phyloP scores from a whole-genome alignment of 1,284 basidiomycete species.

The Ustilago hordei region DNA sequence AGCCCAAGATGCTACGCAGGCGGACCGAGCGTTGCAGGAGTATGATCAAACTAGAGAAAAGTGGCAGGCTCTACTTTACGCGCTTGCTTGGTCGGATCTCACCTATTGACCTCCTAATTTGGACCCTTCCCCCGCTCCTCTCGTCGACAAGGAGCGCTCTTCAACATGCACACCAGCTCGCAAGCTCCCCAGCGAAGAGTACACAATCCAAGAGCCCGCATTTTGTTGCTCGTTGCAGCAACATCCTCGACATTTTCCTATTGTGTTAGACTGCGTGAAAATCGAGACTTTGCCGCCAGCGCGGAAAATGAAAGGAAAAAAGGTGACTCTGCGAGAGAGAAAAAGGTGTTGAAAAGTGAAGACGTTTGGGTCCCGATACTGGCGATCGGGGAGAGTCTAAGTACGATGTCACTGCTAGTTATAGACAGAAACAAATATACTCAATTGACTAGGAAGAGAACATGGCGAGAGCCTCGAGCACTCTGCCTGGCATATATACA shows the following conservation, averaged over 20 bases:
- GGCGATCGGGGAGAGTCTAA: too few species aligned
- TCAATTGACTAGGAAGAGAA: too few species aligned
- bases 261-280: not conserved
- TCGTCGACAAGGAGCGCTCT: not conserved
- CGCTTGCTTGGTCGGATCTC: conserved; percentile 39
- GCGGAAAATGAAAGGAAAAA: not conserved
- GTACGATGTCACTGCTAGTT: too few species aligned
- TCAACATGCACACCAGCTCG: not conserved
- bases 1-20: conserved; percentile 26
- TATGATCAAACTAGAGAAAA: conserved; percentile 26
- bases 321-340: not conserved
- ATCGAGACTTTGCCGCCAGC: not conserved
- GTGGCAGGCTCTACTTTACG: conserved; percentile 46
- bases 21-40: conserved; percentile 30
- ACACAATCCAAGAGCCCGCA: not conserved
- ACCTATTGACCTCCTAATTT: conserved; percentile 13
- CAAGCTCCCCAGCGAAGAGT: not conserved
- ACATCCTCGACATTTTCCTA: not conserved
- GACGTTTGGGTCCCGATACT: too few species aligned
- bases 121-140: not conserved
- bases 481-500: too few species aligned
- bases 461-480: too few species aligned
- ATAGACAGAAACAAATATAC: too few species aligned
- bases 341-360: too few species aligned
- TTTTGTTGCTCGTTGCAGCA: not conserved